Base-by-base conservation (phyloP, 768 basidiomycete genomes). In the Lactifluus pinguis region DNA sequence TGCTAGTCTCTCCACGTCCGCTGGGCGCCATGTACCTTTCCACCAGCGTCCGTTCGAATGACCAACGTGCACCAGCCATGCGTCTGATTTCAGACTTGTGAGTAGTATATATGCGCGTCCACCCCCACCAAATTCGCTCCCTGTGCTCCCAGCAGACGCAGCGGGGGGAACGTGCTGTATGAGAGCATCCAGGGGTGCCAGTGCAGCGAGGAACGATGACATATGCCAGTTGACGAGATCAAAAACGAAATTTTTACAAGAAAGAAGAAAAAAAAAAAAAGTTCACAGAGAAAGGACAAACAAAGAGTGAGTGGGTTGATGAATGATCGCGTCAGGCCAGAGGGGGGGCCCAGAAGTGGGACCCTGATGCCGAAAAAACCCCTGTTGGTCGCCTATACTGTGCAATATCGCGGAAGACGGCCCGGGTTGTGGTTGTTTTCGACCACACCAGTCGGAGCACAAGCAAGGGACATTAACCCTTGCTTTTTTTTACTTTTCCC, bases 41-140 rank as follows among this genome's bases (percentile, higher is more conserved):
- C 61, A 62, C 61, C 61, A 62, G 21, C 61, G 56, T 38, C 61
- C 61, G 14, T 57, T 57, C 17, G 49, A 47, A 44, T 29, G 61
- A 11, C 61, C 61, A 39, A 62, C 47, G 17, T 58, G 52, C 51
- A 62, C 56, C 25, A 53, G 14, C 61, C 61, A 62, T 5, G 47
- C 56, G 8, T 58, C 61, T 4, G 39, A 21, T 14, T 53, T 48
- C 15, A 62, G 39, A 21, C 8, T 57, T 5, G 61, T 58, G 14
- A 62, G 41, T n/a, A 62, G n/a, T 13, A 62, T 47, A 38, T 34
- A 62, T 9, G 19, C 36, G 19, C 11, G 13, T 5, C 36, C 38
- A 11, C 30, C 29, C 5, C n/a, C n/a, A n/a, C n/a, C 25, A 25
- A 25, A 25, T 1, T 48, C 29, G 17, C 0, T 6, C 50, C 34